Evolutionary conservation across 169 alveolate species (phyloP).

Genomic region (Plasmodium vivax): DNA sequence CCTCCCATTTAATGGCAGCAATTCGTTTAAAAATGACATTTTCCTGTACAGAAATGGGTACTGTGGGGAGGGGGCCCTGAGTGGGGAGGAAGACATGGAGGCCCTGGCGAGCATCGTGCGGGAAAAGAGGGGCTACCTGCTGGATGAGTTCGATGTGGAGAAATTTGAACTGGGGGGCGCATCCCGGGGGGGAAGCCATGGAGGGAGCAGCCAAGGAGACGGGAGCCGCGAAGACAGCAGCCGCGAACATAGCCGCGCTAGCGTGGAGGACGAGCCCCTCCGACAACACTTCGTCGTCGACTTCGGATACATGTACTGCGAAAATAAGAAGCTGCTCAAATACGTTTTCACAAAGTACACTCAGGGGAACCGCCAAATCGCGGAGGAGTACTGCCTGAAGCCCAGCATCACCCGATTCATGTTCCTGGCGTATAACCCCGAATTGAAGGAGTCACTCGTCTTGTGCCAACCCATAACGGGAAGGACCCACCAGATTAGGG

Average conservation of each 20-base stretch:
- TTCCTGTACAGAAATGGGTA: slow-evolving; percentile 26
- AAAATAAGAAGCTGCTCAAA: slow-evolving; percentile 51
- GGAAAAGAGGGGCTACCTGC: slow-evolving; percentile 7
- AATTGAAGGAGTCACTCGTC: slow-evolving; percentile 88
- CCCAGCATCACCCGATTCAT: slow-evolving; percentile 82
- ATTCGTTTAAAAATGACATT: slow-evolving; percentile 54
- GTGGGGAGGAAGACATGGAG: background rate
- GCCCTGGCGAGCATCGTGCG: background rate
- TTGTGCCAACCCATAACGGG: slow-evolving; percentile 97
- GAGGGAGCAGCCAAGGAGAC: background rate
- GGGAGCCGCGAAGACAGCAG: background rate
- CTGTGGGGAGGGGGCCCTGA: background rate
- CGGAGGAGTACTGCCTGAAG: slow-evolving; percentile 52
- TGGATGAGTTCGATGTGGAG: slow-evolving; percentile 16
- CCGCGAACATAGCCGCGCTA: background rate
- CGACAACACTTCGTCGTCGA: slow-evolving; percentile 58
- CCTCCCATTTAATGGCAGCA: background rate
- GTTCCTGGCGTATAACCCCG: slow-evolving; percentile 87
- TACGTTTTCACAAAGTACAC: slow-evolving; percentile 67
- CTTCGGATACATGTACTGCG: slow-evolving; percentile 74
- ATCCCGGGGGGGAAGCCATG: background rate
- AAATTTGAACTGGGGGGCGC: slow-evolving; percentile 4
- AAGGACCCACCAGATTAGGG: slow-evolving; percentile 97
- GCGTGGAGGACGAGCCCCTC: background rate
- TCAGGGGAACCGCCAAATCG: background rate